Evolutionary conservation across 2,329 filamentous ascomycete species (phyloP), one percentile per base, ranked within the genome.

Genomic region (Fusarium siculi): DNA sequence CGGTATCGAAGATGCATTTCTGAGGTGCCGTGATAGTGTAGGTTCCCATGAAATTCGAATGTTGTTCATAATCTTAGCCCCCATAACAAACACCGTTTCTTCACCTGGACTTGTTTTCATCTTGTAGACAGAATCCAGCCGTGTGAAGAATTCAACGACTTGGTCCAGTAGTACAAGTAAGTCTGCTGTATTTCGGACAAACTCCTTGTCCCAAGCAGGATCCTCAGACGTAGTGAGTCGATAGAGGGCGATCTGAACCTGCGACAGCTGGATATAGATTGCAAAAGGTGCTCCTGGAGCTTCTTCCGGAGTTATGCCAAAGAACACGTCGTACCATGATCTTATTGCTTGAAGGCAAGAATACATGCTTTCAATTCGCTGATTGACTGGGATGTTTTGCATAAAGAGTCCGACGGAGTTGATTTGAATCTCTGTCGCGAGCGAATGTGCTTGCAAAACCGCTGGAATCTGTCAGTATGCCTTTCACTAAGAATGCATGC

Each of bases 131-230:
- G 70, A 63, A 19, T 74, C 72, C 11, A 80, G 54, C 23, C 74
- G 74, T 25, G 71, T 67, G 39, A 83, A 81, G n/a, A 78, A 53
- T n/a, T 81, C 78, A 47, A 80, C 78, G 8, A 77, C 76, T 49
- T 79, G 78, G 44, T 84, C 80, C 9, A 84, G 66, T n/a, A 83
- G 72, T 11, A 67, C 59, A 5, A 83, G 74, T 1, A 84, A 73
- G 52, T 85, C 80, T 9, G 76, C 81, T 4, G 80, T 82, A 28
- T 76, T 75, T 19, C 79, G 79, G 10, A 85, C 77, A 3, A 80
- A 66, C 8, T 80, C 78, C 59, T 80, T 82, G 63, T 86, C 83
- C 84, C 84, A 86, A 10, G 77, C 81, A 4, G 82, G 81, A 50
- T 82, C 80, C 12, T 85, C 82, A 7, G 81, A 77, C 2, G 79